A percentile compares a stretch with the other conserved stretches of the same genome.
Evolutionary conservation across 2,329 filamentous ascomycete species (phyloP).

Genomic region (Cadophora sp.): DNA sequence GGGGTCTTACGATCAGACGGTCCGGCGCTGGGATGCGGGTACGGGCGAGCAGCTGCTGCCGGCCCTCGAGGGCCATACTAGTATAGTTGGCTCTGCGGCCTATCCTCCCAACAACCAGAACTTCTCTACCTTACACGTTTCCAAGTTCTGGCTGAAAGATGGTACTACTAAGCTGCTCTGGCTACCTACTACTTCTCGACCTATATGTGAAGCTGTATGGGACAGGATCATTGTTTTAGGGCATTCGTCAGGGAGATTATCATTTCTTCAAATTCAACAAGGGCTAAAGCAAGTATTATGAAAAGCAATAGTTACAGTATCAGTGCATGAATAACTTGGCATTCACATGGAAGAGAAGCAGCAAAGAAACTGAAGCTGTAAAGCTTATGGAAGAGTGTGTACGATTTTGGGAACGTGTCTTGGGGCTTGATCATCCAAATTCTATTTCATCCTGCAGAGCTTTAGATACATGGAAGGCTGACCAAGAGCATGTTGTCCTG

Average conservation of each 20-base stretch:
- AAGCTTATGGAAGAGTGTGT: too few species aligned
- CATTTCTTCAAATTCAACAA: conserved; percentile 19
- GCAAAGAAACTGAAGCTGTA: too few species aligned
- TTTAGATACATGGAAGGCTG: neutral
- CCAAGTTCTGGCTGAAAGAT: conserved; percentile 12
- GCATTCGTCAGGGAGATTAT: conserved; percentile 21
- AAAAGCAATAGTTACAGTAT: too few species aligned
- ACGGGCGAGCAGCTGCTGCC: neutral
- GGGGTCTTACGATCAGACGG: neutral
- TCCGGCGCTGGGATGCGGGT: too few species aligned
- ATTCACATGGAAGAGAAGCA: too few species aligned
- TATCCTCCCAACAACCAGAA: too few species aligned
- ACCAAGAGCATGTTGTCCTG: too few species aligned
- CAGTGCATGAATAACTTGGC: too few species aligned
- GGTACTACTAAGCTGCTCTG: conserved; percentile 14
- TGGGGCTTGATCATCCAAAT: too few species aligned
- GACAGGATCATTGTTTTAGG: conserved; percentile 14
- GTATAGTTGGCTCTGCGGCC: neutral
- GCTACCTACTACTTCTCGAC: conserved; percentile 22
- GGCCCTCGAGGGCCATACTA: conserved; percentile 16
- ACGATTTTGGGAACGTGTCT: too few species aligned
- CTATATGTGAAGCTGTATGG: conserved; percentile 20
- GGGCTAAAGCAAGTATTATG: conserved; percentile 6
- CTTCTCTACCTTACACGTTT: conserved; percentile 9
- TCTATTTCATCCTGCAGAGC: neutral